Base-by-base conservation (phyloP, 805 yeast genomes). In the Candida lessepsii region DNA sequence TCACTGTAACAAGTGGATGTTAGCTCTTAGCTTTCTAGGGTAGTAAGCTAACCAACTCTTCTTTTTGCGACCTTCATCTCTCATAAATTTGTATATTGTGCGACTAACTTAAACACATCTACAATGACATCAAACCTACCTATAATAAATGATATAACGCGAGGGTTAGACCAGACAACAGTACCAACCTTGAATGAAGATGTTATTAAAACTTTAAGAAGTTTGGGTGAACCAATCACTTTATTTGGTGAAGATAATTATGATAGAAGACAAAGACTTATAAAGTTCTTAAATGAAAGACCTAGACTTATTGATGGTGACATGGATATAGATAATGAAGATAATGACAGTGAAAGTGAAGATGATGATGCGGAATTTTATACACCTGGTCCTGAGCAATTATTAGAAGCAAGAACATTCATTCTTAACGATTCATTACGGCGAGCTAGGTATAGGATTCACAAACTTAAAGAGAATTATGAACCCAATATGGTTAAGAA, bases 311-410 rank as follows among this genome's bases (percentile, higher is more conserved):
- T 32, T 15, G 18, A 13, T 4, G 9, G 11, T 29, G 7, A 29
- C n/a, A n/a, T n/a, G 6, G 29, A 15, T 25, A 16, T 16, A 24
- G 10, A 24, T 16, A 10, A 4, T 6, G 23, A 34, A 16, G 42
- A 30, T 6, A 52, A 45, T 15, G 50, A 41, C 27, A 52, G 41
- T n/a, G 51, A 47, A 3, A 61, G 44, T 2, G 60, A 48, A 2
- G 67, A 57, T 5, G 74, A 60, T 1, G 72, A 86, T 10, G 95
- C 83, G 37, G 96, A 88, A 44, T 89, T 84, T 53, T 88, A 80
- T 53, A 88, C 96, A 0, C 95, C 95, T 0, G 96, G 95, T 0
- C 60, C 75, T 0, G 64, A 61, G 3, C 75, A 69, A 5, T 58
- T 90, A 8, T 61, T 71, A 6, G 62, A 68, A 1, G 71, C 78